A percentile compares a stretch with the other conserved stretches of the same genome.
Evolutionary conservation across 192 early-diverging fungal species (phyloP).

Genomic region (Globomyces pollinis-pini): DNA sequence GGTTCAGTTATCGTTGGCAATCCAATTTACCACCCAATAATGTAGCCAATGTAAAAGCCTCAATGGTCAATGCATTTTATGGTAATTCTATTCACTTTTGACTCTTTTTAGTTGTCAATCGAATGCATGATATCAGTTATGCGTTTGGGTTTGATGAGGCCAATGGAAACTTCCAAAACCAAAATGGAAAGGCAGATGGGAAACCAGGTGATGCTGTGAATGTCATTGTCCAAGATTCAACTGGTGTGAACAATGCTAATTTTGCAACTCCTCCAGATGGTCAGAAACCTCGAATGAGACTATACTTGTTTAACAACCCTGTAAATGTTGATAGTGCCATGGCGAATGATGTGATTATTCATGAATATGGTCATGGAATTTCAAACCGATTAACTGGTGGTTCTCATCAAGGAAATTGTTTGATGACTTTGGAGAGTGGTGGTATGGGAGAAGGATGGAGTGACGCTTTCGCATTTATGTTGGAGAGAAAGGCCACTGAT

Average conservation of each 20-base stretch:
- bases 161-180: slow-evolving; percentile 69
- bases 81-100: too few relatives aligned
- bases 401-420: slow-evolving; percentile 43
- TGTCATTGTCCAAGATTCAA: slow-evolving; percentile 49
- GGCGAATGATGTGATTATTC: slow-evolving; percentile 40
- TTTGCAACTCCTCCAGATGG: slow-evolving; percentile 59
- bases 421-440: slow-evolving; percentile 40
- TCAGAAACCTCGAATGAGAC: slow-evolving; percentile 35
- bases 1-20: too few relatives aligned
- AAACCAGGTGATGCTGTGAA: slow-evolving; percentile 42
- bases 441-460: slow-evolving; percentile 58
- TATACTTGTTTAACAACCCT: slow-evolving; percentile 39
- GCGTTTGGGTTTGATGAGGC: slow-evolving; percentile 35
- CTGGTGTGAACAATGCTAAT: slow-evolving; percentile 44
- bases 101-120: slow-evolving; percentile 49
- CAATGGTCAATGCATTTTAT: slow-evolving; percentile 47
- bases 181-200: slow-evolving; percentile 17
- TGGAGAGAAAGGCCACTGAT: slow-evolving; percentile 22
- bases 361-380: slow-evolving; percentile 56
- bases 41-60: slow-evolving; percentile 39
- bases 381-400: slow-evolving; percentile 54
- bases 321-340: slow-evolving; percentile 46
- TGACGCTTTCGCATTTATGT: slow-evolving; percentile 40
- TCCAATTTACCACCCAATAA: too few relatives aligned
- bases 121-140: slow-evolving; percentile 60